Base-by-base conservation (phyloP, 2,329 filamentous ascomycete species). In the Lizonia empirigonia region DNA sequence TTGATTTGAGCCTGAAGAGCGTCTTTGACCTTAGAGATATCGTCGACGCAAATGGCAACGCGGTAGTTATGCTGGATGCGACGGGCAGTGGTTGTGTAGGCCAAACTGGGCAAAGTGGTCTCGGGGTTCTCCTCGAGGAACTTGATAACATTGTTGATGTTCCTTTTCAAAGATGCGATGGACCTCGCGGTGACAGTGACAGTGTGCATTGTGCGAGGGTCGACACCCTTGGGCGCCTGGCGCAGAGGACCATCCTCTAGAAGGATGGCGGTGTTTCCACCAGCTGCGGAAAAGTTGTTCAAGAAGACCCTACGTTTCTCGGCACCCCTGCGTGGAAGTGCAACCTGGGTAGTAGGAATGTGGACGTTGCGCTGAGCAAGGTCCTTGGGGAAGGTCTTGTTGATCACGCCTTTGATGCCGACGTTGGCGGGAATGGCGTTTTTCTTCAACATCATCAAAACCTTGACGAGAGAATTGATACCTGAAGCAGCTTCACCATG, bases 401-500 rank as follows among this genome's bases (percentile, higher is more conserved):
- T 82, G 60, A 81, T 80, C 45, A 78, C 76, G 36, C 77, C 78
- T 69, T 82, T 82, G 70, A 82, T 81, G 60, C 79, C 80, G 38
- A 81, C 78, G 50, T 82, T 80, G 67, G 80, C 77, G 16, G 80
- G 80, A 30, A 82, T 82, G 48, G 77, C 76, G 59, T 78, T 74
- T 67, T 81, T 78, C 71, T 80, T 74, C 72, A 81, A 72, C 79
- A 82, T 82, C 69, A 81, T 72, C 59, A 82, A 60, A 13, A 80
- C 75, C 70, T 82, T 82, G 68, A 77, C 70, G 13, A 82, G 69
- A 7, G 80, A 80, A 62, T 80, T 81, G 71, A 82, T 79, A 56
- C 80, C 80, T 27, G 80, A 81, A 27, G 78, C 78, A 56, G 80
- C 79, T 64, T 82, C 80, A 32, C 78, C 79, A 63, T 82, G 80